Conservation (phyloP, 768 basidiomycete genomes). For the Boletus reticulatus region DNA sequence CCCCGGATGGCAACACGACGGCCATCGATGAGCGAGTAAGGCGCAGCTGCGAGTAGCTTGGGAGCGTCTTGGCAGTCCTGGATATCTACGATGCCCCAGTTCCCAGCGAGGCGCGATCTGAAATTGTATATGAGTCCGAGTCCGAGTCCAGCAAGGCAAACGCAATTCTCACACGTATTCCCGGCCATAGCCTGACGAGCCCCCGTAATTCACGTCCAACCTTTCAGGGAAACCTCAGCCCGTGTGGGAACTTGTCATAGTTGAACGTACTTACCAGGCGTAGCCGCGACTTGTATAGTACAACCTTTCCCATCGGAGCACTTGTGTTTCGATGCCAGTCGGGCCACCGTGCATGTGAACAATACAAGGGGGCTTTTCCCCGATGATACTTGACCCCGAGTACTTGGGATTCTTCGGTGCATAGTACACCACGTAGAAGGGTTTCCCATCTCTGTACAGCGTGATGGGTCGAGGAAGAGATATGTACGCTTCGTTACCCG, state of each 20-base stretch:
- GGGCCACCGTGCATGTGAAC: constrained; percentile 73
- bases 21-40: constrained; percentile 57
- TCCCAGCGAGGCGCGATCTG: constrained; percentile 49
- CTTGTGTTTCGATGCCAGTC: constrained; percentile 46
- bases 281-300: constrained; percentile 72
- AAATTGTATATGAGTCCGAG: constrained; percentile 11
- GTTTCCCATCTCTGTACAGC: constrained; percentile 35
- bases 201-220: constrained; percentile 77
- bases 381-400: constrained; percentile 40
- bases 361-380: constrained; percentile 67
- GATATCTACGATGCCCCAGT: constrained; percentile 78
- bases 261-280: constrained; percentile 50
- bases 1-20: constrained; percentile 69
- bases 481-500: constrained; percentile 31
- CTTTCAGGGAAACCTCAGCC: constrained; percentile 28
- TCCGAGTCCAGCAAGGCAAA: not conserved
- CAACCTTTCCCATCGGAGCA: constrained; percentile 51
- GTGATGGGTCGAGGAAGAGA: constrained; percentile 50
- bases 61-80: constrained; percentile 61
- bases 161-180: constrained; percentile 46
- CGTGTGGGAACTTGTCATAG: not conserved
- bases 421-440: constrained; percentile 64
- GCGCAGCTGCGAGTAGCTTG: constrained; percentile 42
- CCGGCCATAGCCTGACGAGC: constrained; percentile 72
- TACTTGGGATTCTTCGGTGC: constrained; percentile 66